Percentiles rank a stretch among this genome's conserved stretches.
Conservation (phyloP, 1,139 yeast species). For the Taphrina confusa region DNA sequence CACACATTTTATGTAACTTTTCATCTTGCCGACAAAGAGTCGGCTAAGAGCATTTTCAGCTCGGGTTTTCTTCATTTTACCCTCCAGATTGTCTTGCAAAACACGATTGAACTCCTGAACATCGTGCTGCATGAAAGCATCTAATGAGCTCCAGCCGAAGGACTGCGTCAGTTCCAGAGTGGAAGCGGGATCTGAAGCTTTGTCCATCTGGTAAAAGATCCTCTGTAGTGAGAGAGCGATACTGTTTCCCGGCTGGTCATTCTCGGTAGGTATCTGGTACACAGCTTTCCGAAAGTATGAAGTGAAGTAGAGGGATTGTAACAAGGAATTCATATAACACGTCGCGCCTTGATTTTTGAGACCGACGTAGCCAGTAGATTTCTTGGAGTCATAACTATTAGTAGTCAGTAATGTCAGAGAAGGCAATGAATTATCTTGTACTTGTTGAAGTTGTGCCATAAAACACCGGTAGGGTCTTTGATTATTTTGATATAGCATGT, state of each 20-base stretch:
- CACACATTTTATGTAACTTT: constrained; percentile 86
- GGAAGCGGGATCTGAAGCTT: constrained; percentile 72
- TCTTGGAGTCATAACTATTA: constrained; percentile 71
- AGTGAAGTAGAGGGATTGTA: constrained; percentile 89
- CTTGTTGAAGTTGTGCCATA: constrained; percentile 75
- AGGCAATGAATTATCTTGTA: background rate
- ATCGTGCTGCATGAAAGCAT: constrained; percentile 96
- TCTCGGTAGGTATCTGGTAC: constrained; percentile 80
- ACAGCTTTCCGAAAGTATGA: constrained; percentile 74
- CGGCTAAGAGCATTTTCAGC: constrained; percentile 79
- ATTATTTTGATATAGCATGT: constrained; percentile 76
- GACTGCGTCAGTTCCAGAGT: constrained; percentile 85
- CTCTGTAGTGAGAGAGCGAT: constrained; percentile 87
- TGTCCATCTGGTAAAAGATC: constrained; percentile 74
- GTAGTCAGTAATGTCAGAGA: constrained; percentile 27
- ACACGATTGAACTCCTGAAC: constrained; percentile 95
- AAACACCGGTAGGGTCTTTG: constrained; percentile 87
- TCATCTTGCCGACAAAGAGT: constrained; percentile 95
- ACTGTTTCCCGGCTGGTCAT: constrained; percentile 55
- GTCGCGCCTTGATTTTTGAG: constrained; percentile 97
- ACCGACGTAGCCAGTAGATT: constrained; percentile 87
- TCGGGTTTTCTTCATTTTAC: constrained; percentile 84
- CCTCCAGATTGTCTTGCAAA: constrained; percentile 89
- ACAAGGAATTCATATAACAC: constrained; percentile 85
- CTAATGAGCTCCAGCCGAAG: constrained; percentile 96